phyloP scores from a whole-genome alignment of 768 basidiomycete species.

The Kwoniella botswanensis region DNA sequence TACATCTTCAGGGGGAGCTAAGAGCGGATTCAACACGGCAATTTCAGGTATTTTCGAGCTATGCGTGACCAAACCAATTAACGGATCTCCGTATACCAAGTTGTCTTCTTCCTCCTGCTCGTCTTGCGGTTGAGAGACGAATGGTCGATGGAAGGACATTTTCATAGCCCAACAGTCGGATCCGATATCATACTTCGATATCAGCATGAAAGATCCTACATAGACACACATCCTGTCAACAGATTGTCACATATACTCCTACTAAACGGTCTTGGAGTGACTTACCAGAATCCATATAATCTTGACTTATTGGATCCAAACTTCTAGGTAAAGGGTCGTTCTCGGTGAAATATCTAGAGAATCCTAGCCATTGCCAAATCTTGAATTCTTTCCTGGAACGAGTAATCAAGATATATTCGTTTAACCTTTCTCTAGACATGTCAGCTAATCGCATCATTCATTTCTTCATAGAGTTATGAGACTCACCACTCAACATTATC shows the following conservation, averaged over 20 bases:
- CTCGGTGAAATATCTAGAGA: conserved; percentile 17
- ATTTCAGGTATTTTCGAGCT: conserved; percentile 5
- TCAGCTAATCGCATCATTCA: neutral
- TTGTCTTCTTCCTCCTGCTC: neutral
- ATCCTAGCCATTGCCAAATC: conserved; percentile 40
- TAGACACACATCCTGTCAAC: neutral
- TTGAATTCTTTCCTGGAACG: conserved; percentile 9
- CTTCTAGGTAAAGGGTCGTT: neutral
- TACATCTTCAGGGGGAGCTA: conserved; percentile 4
- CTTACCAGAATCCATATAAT: conserved; percentile 29
- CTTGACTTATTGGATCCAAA: conserved; percentile 6
- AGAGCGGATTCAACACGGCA: conserved; percentile 14
- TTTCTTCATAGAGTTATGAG: neutral
- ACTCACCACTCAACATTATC: conserved; percentile 41
- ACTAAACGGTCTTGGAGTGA: neutral
- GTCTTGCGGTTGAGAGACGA: conserved; percentile 1
- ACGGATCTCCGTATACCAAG: conserved; percentile 12
- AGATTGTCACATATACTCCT: neutral
- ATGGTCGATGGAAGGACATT: conserved; percentile 11
- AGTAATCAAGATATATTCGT: conserved; percentile 30
- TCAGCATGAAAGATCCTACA: conserved; percentile 15
- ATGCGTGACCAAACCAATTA: conserved; percentile 11
- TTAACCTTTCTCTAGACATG: conserved; percentile 13
- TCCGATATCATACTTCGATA: conserved; percentile 1
- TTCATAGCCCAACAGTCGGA: conserved; percentile 11